phyloP scores from a whole-genome alignment of 2,329 filamentous ascomycete genomes.

The Pseudocercospora crystallina region DNA sequence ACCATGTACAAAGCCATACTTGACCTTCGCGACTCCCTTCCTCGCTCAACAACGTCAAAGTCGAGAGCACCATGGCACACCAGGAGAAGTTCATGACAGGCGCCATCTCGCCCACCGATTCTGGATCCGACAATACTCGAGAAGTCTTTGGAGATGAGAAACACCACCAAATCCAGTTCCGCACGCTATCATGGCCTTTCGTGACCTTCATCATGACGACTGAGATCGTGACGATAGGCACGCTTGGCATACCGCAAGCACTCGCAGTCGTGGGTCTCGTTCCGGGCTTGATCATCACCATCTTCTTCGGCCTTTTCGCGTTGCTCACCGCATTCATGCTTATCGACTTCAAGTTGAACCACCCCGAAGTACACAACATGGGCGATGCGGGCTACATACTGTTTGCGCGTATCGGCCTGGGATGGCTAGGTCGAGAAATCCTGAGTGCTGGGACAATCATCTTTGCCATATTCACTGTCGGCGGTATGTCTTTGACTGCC shows the following conservation, averaged over 20 bases:
- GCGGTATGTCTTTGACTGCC: conserved; percentile 52
- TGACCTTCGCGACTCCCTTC: too few species aligned
- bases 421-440: conserved; percentile 16
- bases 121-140: not conserved
- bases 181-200: conserved; percentile 15
- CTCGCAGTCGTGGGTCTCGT: conserved; percentile 54
- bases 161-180: conserved; percentile 13
- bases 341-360: conserved; percentile 44
- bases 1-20: too few species aligned
- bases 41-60: too few species aligned
- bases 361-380: conserved; percentile 39
- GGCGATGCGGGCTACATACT: conserved; percentile 37
- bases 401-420: conserved; percentile 29
- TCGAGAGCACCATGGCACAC: too few species aligned
- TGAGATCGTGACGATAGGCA: conserved; percentile 39
- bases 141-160: conserved; percentile 14
- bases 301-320: conserved; percentile 52
- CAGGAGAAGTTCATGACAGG: too few species aligned
- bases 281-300: conserved; percentile 51
- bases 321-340: conserved; percentile 53
- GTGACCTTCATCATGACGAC: conserved; percentile 16
- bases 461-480: conserved; percentile 54
- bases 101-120: too few species aligned
- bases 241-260: conserved; percentile 55
- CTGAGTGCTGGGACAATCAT: conserved; percentile 48